Evolutionary conservation across 2,329 filamentous ascomycete genomes (phyloP), one percentile per base, ranked within the genome.

Genomic region (Metarhizium rileyi): DNA sequence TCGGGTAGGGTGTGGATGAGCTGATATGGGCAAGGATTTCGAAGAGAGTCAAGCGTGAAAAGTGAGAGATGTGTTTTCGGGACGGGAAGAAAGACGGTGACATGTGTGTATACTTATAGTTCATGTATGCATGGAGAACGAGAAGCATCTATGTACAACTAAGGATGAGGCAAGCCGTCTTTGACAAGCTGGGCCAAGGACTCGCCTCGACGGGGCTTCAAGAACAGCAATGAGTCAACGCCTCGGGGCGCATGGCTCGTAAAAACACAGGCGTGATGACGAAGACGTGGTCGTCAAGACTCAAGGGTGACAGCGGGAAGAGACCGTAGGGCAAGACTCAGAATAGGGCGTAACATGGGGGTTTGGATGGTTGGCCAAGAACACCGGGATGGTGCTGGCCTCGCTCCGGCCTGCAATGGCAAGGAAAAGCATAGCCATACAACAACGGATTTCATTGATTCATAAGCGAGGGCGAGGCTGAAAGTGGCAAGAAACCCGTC

Each of bases 191-290:
- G 30, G 35, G 46, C 20, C 20, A 48, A 18, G 46, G 46, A 16
- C 8, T 38, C 25, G 22, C 23, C 22, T 36, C n/a, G 12, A 41
- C 25, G 20, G 28, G 49, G 26, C 22, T 27, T 28, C 28, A 36
- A 35, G 20, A 30, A 25, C 49, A 9, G 22, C 9, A 44, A 47
- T 50, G 49, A 50, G 44, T 50, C 49, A 50, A 40, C 18, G n/a
- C n/a, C n/a, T n/a, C n/a, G 35, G 23, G 44, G 22, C 41, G 38
- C 45, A 48, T 38, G 27, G 9, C 38, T 38, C 26, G 38, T 30
- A 25, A 42, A 43, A n/a, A 35, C 35, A 23, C 22, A 44, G 26
- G 44, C 44, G 40, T 35, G 22, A 43, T 44, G 36, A 44, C 27
- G 28, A 46, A 41, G 49, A 42, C 38, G 23, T 2, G 3, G 38